Evolutionary conservation across 31 red algal species (phyloP).

Genomic region (Asparagopsis taxiformis): DNA sequence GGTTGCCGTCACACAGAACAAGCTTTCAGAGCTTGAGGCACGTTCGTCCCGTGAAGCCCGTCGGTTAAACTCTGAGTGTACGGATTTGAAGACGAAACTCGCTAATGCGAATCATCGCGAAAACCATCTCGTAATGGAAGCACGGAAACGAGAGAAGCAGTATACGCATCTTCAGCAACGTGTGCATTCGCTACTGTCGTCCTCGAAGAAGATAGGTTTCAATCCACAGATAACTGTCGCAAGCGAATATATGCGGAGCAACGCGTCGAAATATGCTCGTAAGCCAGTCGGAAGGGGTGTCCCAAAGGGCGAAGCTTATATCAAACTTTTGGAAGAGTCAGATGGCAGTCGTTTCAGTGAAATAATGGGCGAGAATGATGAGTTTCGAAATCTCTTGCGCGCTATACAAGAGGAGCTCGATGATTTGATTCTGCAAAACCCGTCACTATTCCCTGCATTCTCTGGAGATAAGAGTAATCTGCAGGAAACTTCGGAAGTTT

Average conservation of each 20-base stretch:
- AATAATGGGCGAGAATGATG: no score
- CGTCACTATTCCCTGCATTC: not conserved
- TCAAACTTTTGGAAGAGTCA: conserved; percentile 8
- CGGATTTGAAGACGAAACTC: conserved; percentile 25
- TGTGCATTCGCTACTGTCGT: conserved; percentile 36
- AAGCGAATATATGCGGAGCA: not conserved
- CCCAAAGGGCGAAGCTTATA: not conserved
- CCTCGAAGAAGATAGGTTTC: conserved; percentile 20
- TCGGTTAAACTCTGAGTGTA: conserved; percentile 10
- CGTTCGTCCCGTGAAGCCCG: conserved; percentile 5
- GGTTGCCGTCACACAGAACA: not conserved
- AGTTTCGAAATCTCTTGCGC: conserved; percentile 41
- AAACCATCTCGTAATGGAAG: conserved; percentile 27
- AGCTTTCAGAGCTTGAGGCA: not conserved
- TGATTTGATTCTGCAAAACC: conserved; percentile 30
- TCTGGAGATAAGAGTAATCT: no score
- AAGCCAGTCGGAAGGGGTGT: no score
- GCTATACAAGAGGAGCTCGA: conserved; percentile 57
- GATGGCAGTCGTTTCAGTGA: not conserved
- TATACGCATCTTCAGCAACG: conserved; percentile 28
- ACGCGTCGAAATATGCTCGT: not conserved
- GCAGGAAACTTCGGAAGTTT: conserved; percentile 2
- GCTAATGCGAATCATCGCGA: conserved; percentile 16
- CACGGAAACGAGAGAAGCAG: conserved; percentile 36
- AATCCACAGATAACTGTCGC: conserved; percentile 25